Evolutionary conservation across 23 red algal genomes (phyloP).

Genomic region (Gracilaria vermiculophylla): DNA sequence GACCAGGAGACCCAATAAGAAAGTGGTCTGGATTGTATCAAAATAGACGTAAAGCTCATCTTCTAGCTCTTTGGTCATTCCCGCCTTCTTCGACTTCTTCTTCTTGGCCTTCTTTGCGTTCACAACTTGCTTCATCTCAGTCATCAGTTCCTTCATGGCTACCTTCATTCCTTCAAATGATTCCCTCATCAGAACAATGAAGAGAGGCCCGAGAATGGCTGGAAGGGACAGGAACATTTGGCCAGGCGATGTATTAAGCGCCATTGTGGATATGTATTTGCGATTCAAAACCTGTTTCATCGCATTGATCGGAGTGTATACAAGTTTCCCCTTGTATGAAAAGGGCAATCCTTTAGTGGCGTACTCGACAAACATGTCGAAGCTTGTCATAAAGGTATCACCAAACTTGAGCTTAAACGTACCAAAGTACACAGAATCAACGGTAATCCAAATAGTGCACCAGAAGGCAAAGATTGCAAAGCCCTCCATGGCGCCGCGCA

Average conservation of each 20-base stretch:
- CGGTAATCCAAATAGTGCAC: conserved; percentile 57
- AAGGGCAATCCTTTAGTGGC: conserved; percentile 35
- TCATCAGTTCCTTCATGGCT: conserved; percentile 72
- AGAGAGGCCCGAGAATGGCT: conserved; percentile 65
- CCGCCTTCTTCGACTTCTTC: conserved; percentile 46
- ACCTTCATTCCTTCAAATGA: conserved; percentile 60
- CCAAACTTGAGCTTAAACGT: conserved; percentile 67
- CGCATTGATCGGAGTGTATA: conserved; percentile 70
- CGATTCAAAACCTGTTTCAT: conserved; percentile 40
- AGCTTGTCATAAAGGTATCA: conserved; percentile 20
- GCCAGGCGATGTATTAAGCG: conserved; percentile 57
- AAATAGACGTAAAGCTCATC: conserved; percentile 70
- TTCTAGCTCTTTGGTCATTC: conserved; percentile 70
- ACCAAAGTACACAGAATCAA: conserved; percentile 69
- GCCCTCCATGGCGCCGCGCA: conserved; percentile 57
- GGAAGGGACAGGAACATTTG: conserved; percentile 78
- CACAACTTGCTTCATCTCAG: conserved; percentile 62
- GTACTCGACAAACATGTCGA: conserved; percentile 71
- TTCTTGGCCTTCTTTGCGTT: conserved; percentile 66
- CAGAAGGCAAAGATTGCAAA: conserved; percentile 57
- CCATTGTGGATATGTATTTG: conserved; percentile 7
- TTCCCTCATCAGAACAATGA: conserved; percentile 58
- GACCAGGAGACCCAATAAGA: conserved; percentile 67
- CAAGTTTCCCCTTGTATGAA: conserved; percentile 64
- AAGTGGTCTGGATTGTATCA: conserved; percentile 77